These are phyloP conservation scores for Pichia sp. DNA, from an alignment of 1,139 yeast species.

Conservation along the genomic window DNA sequence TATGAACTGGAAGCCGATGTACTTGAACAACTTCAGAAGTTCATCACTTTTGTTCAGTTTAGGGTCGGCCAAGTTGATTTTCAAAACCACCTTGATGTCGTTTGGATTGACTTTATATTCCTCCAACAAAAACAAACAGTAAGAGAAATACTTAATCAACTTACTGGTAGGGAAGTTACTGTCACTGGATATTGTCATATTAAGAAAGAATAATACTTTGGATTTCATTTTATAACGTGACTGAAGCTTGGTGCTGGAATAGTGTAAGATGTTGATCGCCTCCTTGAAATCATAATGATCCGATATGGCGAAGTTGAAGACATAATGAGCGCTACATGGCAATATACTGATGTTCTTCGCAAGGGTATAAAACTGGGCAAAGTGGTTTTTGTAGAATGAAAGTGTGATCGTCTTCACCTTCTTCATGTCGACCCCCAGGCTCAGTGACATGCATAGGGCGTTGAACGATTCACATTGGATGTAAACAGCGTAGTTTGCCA, in stretches of 20 bases:
- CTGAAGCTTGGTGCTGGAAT: background rate
- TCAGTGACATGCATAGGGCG: background rate
- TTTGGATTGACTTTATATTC: background rate
- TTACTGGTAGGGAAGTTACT: background rate
- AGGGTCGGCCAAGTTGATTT: background rate
- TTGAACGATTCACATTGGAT: conserved; percentile 1
- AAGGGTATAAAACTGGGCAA: background rate
- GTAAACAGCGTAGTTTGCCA: background rate
- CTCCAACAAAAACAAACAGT: background rate
- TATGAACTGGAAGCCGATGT: background rate
- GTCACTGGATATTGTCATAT: background rate
- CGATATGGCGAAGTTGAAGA: background rate
- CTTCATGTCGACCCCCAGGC: background rate
- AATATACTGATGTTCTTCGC: background rate
- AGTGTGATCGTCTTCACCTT: background rate
- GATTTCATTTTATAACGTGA: background rate
- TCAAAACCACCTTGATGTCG: background rate
- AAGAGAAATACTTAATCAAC: conserved; percentile 1
- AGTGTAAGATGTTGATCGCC: conserved; percentile 1
- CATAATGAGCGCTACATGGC: background rate
- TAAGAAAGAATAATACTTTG: background rate
- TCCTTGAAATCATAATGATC: conserved; percentile 7
- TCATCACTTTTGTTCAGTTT: background rate
- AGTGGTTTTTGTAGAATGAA: conserved; percentile 2
- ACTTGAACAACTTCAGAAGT: background rate